Base-by-base conservation (phyloP, 2,329 filamentous ascomycete species). In the Epicoccum nigrum region DNA sequence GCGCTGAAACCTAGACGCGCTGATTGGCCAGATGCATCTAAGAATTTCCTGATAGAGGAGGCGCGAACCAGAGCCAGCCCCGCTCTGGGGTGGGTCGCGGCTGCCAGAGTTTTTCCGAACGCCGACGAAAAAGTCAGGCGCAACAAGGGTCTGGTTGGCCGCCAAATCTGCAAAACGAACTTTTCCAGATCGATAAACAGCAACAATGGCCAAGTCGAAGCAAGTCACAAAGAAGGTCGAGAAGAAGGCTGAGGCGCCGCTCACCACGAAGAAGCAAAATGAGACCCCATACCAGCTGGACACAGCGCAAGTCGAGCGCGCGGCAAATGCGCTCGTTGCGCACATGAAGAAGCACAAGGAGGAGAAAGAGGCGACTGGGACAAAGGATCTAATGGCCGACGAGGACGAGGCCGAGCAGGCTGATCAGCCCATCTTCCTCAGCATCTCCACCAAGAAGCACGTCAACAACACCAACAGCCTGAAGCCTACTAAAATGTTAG, bases 401-500 rank as follows among this genome's bases (percentile, higher is more conserved):
- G 71, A 72, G 27, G 78, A 79, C 27, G 73, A 76, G 19, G 68
- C 72, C 2, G 64, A 74, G 20, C 74, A 80, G 51, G 78, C 79
- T 40, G 79, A 81, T 13, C 65, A 69, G 6, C 78, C 83, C n/a
- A 74, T 87, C 50, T 87, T 84, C 79, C 79, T 87, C 31, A 76
- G 82, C 35, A 69, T 87, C 21, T 83, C 84, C 16, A 86, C 85
- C 28, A 87, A 87, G 74, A 84, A 85, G 73, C 83, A 86, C 67
- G 81, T 87, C 56, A 78, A 81, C 56, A 89, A 95, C 76, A 87
- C 89, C 74, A 85, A 85, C 71, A 83, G 86, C 47, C 81, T 96
- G 61, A 93, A 95, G 80, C 92, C 92, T 21, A 83, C 84, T 73
- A 95, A 93, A 77, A 90, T 97, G 70, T 72, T 28, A 45, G 69